Evolutionary conservation across 129 eudicot genomes (phyloP).

Genomic region (Flaveria sonorensis): DNA sequence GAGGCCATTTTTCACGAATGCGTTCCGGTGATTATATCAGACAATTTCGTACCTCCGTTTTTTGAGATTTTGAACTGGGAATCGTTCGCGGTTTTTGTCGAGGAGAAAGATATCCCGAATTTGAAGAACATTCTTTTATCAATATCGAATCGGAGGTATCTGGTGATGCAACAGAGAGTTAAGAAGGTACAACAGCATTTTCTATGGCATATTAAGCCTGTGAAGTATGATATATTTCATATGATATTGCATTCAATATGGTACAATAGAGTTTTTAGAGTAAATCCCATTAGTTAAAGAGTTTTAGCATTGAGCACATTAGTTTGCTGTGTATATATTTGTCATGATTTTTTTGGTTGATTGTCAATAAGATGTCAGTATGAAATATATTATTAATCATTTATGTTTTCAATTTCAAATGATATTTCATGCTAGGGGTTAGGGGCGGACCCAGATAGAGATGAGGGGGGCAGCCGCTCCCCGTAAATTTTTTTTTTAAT

Average conservation of each 20-base stretch:
- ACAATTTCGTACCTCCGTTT: slow-evolving; percentile 69
- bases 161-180: slow-evolving; percentile 56
- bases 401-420: background rate
- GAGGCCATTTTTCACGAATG: slow-evolving; percentile 70
- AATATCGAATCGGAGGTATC: slow-evolving; percentile 52
- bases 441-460: no score
- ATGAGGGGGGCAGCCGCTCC: no score
- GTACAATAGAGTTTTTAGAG: slow-evolving; percentile 62
- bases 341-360: background rate
- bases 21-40: slow-evolving; percentile 67
- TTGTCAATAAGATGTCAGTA: slow-evolving; percentile 7
- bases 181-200: slow-evolving; percentile 63
- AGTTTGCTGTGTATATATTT: slow-evolving; percentile 25
- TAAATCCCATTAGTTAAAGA: slow-evolving; percentile 13
- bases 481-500: no score
- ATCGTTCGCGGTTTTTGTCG: slow-evolving; percentile 61
- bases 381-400: background rate
- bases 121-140: slow-evolving; percentile 58
- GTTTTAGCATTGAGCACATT: slow-evolving; percentile 12
- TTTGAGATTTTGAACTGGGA: slow-evolving; percentile 69
- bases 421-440: background rate
- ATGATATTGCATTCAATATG: slow-evolving; percentile 72
- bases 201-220: slow-evolving; percentile 61
- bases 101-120: slow-evolving; percentile 72
- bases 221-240: slow-evolving; percentile 64